Evolutionary conservation across 352 stramenopile genomes (phyloP).

Genomic region (Plasmopara muralis): DNA sequence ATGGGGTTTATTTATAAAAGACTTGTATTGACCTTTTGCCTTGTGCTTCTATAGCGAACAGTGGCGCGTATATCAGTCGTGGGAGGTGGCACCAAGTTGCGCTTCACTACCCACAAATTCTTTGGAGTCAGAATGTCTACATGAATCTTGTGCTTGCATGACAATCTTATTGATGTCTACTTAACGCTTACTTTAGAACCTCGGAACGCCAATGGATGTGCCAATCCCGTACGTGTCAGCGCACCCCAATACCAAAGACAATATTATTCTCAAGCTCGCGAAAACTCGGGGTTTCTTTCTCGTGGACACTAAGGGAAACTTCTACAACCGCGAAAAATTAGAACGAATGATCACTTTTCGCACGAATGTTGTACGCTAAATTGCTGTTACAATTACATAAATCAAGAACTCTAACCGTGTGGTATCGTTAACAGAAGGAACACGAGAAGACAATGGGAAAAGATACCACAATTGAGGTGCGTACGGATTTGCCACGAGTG

Average conservation of each 20-base stretch:
- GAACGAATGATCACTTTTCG: conserved; percentile 85
- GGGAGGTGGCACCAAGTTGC: conserved; percentile 66
- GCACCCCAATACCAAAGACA: conserved; percentile 78
- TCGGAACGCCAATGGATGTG: conserved; percentile 58
- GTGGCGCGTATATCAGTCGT: conserved; percentile 77
- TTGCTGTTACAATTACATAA: not conserved
- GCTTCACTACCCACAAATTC: conserved; percentile 85
- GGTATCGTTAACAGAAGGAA: conserved; percentile 35
- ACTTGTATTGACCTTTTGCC: conserved; percentile 1
- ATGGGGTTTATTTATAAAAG: not conserved
- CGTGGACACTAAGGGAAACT: conserved; percentile 69
- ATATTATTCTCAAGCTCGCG: conserved; percentile 80
- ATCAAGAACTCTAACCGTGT: not conserved
- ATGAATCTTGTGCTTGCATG: not conserved
- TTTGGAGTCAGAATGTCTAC: conserved; percentile 48
- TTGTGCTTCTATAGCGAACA: conserved; percentile 34
- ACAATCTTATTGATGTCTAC: not conserved
- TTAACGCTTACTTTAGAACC: conserved; percentile 31
- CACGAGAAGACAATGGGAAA: conserved; percentile 72
- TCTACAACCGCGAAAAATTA: conserved; percentile 84
- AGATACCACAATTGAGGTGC: conserved; percentile 46
- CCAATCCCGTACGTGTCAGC: conserved; percentile 63
- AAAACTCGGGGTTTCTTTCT: conserved; percentile 73
- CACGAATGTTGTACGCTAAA: conserved; percentile 55
- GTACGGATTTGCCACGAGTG: conserved; percentile 61